These are phyloP conservation scores for Butyriboletus loyo DNA, from an alignment of 768 basidiomycete genomes.

Conservation along the genomic window DNA sequence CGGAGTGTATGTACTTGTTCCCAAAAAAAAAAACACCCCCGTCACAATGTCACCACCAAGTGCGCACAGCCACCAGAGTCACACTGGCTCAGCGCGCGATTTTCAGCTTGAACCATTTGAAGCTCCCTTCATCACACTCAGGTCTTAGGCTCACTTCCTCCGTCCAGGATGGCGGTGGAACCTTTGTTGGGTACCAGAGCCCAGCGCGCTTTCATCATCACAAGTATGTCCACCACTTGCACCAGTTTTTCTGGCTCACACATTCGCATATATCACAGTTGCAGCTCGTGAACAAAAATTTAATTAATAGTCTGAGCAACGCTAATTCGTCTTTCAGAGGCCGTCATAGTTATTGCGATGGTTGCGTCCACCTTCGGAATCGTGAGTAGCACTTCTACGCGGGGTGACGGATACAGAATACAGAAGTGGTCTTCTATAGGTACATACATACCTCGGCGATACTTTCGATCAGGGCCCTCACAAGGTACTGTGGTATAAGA, in stretches of 20 bases:
- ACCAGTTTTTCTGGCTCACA: conserved; percentile 2
- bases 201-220: conserved; percentile 67
- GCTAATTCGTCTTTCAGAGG: conserved; percentile 47
- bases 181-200: conserved; percentile 69
- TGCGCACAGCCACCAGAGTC: conserved; percentile 23
- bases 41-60: no score
- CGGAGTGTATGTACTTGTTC: neutral
- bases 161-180: conserved; percentile 60
- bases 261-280: conserved; percentile 34
- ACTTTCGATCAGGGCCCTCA: conserved; percentile 34
- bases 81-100: neutral
- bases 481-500: conserved; percentile 41
- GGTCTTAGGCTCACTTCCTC: conserved; percentile 11
- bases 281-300: conserved; percentile 51
- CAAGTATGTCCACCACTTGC: conserved; percentile 46
- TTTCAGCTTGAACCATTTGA: neutral
- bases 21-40: no score
- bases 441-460: conserved; percentile 36
- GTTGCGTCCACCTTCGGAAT: conserved; percentile 67
- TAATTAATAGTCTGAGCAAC: neutral
- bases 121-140: conserved; percentile 9
- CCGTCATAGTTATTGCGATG: conserved; percentile 70
- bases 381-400: conserved; percentile 37
- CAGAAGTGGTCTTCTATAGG: conserved; percentile 36
- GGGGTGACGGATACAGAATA: neutral